A percentile compares a stretch with the other conserved stretches of the same genome.
Evolutionary conservation across 257 asterid genomes (phyloP).

Genomic region (Fraxinus quadrangulata): DNA sequence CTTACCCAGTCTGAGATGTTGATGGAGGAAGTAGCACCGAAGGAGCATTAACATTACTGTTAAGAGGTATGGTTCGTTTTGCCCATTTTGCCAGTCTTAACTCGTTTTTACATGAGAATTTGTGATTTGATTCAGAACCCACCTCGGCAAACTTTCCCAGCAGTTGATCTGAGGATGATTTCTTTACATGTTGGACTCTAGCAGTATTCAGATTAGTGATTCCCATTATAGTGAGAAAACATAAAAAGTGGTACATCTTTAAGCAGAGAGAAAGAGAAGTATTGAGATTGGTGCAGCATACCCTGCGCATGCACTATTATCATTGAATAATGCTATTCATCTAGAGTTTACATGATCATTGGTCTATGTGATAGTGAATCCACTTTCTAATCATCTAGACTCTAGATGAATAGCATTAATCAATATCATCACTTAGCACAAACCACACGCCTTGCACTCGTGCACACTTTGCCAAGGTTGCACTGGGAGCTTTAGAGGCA

Average conservation of each 20-base stretch:
- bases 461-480: too few species aligned
- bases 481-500: too few species aligned
- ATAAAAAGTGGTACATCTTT: neutral
- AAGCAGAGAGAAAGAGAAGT: neutral
- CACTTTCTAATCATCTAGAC: too few species aligned
- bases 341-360: too few species aligned
- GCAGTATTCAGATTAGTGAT: slow-evolving; percentile 31
- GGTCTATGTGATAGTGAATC: neutral
- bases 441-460: too few species aligned
- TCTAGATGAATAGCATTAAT: too few species aligned
- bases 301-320: too few species aligned
- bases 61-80: slow-evolving; percentile 26
- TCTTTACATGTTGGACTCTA: slow-evolving; percentile 64
- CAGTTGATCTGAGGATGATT: slow-evolving; percentile 75
- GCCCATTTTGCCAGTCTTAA: slow-evolving; percentile 48
- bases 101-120: slow-evolving; percentile 38
- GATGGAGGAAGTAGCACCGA: slow-evolving; percentile 51
- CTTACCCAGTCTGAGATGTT: slow-evolving; percentile 41
- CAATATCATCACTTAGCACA: too few species aligned
- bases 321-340: too few species aligned
- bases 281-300: too few species aligned
- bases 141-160: slow-evolving; percentile 75
- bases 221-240: slow-evolving; percentile 33
- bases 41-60: neutral
- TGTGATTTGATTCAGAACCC: slow-evolving; percentile 44